These are phyloP conservation scores for Ajuga chamaepitys DNA, from an alignment of 257 asterid genomes.

Conservation along the genomic window DNA sequence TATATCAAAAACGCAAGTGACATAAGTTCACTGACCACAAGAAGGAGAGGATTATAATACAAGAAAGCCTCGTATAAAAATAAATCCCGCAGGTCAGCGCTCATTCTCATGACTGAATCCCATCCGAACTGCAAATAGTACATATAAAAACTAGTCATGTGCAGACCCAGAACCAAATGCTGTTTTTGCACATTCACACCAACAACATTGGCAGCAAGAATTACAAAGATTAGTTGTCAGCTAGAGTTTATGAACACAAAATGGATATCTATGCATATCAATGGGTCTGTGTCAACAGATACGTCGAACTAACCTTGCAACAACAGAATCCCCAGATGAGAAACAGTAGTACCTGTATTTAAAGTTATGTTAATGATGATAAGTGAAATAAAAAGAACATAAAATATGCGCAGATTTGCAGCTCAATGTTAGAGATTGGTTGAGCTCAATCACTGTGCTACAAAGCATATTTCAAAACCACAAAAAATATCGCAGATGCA, in stretches of 20 bases:
- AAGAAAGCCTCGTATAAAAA: constrained; percentile 95
- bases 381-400: not conserved
- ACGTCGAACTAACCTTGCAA: constrained; percentile 71
- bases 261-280: constrained; percentile 4
- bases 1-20: not conserved
- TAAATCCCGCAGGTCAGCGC: constrained; percentile 79
- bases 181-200: constrained; percentile 4
- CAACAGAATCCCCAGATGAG: constrained; percentile 76
- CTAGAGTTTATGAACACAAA: not conserved
- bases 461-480: constrained; percentile 1
- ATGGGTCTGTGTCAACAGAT: not conserved
- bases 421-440: not conserved
- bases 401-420: not conserved
- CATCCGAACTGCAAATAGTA: constrained; percentile 72
- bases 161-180: constrained; percentile 9
- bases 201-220: not conserved
- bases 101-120: constrained; percentile 99
- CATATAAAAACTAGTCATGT: constrained; percentile 14
- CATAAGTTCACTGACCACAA: constrained; percentile 69
- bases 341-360: constrained; percentile 71
- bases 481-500: not conserved
- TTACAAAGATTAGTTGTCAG: not conserved
- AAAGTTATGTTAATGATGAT: constrained; percentile 18
- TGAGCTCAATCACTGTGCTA: not conserved
- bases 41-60: constrained; percentile 96